Evolutionary conservation across 1,284 basidiomycete species (phyloP), one percentile per base, ranked within the genome.

Genomic region (Omphalotus olearius): DNA sequence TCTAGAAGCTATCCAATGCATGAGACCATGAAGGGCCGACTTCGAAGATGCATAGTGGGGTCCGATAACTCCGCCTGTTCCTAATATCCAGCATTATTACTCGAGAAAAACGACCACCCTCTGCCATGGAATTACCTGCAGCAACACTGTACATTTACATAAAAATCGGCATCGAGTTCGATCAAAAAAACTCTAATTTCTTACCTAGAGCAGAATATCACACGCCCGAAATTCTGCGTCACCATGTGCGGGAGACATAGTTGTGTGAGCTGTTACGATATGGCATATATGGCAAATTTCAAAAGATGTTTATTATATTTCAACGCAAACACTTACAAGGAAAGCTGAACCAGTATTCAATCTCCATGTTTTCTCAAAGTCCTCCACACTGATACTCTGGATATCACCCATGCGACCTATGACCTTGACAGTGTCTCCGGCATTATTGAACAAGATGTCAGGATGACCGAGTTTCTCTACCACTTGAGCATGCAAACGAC

Each of bases 21-120:
- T 64, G 3, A 80, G 66, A 0, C 78, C 79, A 56, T 80, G 78
- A 53, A 80, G 60, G 2, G 78, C 79, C 4, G 77, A 72, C 54
- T 81, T 81, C 0, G 78, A 79, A 0, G 76, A 79, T 1, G 79
- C 77, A 51, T 81, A 80, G 52, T 80, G 78, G 0, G 79, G 78
- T 0, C 78, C 78, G 45, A 81, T 69, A 1, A 80, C 72, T 1
- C 79, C 79, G 13, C 78, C 79, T 18, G 70, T 76, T 47, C 73
- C 71, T 58, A 66, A 59, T 18, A 42, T 16, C 9, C 13, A 25
- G 11, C 16, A 28, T 44, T 13, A 44, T 18, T 20, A 13, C 38
- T 13, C 43, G 6, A 4, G 20, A 7, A 33, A 3, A 11, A 48
- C 11, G 28, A 23, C 28, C 1, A 6, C 13, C 1, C n/a, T 28